Conservation (phyloP, 148 eudicot species). For the Selenicereus undatus region DNA sequence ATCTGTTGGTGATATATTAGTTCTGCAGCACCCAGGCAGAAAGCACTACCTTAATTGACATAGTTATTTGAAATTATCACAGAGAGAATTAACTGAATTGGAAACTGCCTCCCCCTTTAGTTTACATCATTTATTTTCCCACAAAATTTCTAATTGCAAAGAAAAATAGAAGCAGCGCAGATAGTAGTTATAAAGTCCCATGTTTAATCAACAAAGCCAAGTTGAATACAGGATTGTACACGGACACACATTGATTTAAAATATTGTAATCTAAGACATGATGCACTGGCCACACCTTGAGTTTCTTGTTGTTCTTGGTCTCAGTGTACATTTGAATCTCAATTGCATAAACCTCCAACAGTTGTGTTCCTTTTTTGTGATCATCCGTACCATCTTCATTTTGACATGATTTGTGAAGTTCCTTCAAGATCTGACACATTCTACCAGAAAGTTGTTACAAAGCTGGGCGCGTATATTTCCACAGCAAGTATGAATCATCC, state of each 20-base stretch:
- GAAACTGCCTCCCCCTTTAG: not conserved
- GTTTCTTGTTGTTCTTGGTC: constrained; percentile 97
- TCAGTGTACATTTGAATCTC: constrained; percentile 99
- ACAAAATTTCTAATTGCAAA: not conserved
- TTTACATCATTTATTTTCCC: not conserved
- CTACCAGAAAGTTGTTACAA: constrained; percentile 1
- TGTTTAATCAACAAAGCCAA: not conserved
- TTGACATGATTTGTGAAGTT: constrained; percentile 95
- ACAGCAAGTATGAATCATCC: not conserved
- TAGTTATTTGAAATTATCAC: not conserved
- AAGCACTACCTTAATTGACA: not conserved
- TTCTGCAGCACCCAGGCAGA: not conserved
- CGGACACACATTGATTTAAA: not conserved
- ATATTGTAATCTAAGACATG: not conserved
- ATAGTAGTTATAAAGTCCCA: not conserved
- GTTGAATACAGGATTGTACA: not conserved
- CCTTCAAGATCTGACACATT: constrained; percentile 79
- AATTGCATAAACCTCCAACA: constrained; percentile 95
- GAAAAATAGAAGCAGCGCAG: not conserved
- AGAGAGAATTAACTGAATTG: not conserved
- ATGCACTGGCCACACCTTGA: constrained; percentile 51
- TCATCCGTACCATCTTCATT: constrained; percentile 97
- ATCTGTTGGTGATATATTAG: not conserved
- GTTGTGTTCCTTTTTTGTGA: constrained; percentile 97
- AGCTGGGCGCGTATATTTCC: not conserved